Percentiles rank a stretch among this genome's conserved stretches.
Evolutionary conservation across 129 eudicot species (phyloP).

Genomic region (Mikania micrantha): DNA sequence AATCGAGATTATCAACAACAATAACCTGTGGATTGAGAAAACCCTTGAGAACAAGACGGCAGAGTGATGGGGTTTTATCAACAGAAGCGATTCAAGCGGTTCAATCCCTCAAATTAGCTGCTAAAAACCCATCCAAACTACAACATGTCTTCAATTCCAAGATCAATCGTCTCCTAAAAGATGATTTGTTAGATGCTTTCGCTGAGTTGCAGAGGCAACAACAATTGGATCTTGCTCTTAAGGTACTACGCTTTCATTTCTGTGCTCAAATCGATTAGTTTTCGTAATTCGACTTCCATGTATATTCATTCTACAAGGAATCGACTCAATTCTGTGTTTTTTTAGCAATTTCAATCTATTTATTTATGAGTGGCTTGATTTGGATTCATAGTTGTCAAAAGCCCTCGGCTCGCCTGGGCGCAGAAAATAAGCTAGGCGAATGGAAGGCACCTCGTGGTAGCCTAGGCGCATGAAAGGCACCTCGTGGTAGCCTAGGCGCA

Average conservation of each 20-base stretch:
- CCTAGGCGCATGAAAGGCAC: too few relatives aligned
- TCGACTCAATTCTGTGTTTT: background rate
- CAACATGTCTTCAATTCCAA: constrained; percentile 45
- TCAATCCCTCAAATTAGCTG: constrained; percentile 72
- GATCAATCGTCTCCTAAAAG: constrained; percentile 58
- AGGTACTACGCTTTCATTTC: constrained; percentile 20
- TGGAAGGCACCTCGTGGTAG: too few relatives aligned
- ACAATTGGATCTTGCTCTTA: constrained; percentile 46
- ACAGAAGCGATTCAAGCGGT: constrained; percentile 84
- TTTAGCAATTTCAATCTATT: background rate
- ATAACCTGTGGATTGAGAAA: constrained; percentile 53
- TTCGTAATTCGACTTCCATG: background rate
- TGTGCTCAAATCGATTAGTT: background rate
- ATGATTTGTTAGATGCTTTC: constrained; percentile 61
- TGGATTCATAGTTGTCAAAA: too few relatives aligned
- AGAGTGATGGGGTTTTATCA: constrained; percentile 41
- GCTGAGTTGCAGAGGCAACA: constrained; percentile 65
- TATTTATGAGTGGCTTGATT: background rate
- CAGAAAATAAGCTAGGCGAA: too few relatives aligned
- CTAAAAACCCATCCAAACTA: constrained; percentile 47
- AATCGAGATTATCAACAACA: constrained; percentile 6
- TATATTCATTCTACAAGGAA: background rate
- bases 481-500: too few relatives aligned
- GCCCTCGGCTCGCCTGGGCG: too few relatives aligned
- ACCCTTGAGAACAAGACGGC: constrained; percentile 43